Evolutionary conservation across 805 yeast species (phyloP).

Genomic region (Sugiyamaella boreocaroliniensis): DNA sequence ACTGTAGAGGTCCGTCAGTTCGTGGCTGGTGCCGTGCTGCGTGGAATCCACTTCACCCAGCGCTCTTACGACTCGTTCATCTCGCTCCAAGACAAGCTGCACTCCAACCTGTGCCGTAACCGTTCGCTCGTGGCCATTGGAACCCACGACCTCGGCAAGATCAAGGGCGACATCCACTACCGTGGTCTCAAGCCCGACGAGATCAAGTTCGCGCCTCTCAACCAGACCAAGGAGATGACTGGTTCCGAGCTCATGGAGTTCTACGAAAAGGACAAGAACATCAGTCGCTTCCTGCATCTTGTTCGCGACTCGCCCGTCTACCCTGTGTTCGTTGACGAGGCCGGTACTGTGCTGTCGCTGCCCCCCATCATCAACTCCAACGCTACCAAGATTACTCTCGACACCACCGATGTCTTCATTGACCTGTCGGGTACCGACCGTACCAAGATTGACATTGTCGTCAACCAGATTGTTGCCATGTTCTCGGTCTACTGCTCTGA

Average conservation of each 20-base stretch:
- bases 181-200: conserved; percentile 77
- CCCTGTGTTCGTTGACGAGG: conserved; percentile 81
- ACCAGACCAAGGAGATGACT: conserved; percentile 44
- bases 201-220: conserved; percentile 47
- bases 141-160: conserved; percentile 85
- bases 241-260: conserved; percentile 81
- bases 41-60: conserved; percentile 73
- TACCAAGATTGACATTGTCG: conserved; percentile 89
- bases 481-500: conserved; percentile 72
- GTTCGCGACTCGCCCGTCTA: conserved; percentile 81
- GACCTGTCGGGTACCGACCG: conserved; percentile 93
- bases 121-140: conserved; percentile 98
- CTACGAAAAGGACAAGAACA: conserved; percentile 82
- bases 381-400: conserved; percentile 75
- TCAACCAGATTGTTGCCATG: conserved; percentile 92
- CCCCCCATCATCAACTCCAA: conserved; percentile 97
- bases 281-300: conserved; percentile 82
- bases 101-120: conserved; percentile 91
- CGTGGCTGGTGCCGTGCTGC: conserved; percentile 90
- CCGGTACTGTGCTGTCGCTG: conserved; percentile 74
- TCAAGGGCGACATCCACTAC: conserved; percentile 78
- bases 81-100: conserved; percentile 92
- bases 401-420: conserved; percentile 82
- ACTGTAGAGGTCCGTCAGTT: conserved; percentile 77
- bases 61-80: conserved; percentile 91